Conservation (phyloP, 805 yeast species). For the Lipomyces starkeyi region DNA sequence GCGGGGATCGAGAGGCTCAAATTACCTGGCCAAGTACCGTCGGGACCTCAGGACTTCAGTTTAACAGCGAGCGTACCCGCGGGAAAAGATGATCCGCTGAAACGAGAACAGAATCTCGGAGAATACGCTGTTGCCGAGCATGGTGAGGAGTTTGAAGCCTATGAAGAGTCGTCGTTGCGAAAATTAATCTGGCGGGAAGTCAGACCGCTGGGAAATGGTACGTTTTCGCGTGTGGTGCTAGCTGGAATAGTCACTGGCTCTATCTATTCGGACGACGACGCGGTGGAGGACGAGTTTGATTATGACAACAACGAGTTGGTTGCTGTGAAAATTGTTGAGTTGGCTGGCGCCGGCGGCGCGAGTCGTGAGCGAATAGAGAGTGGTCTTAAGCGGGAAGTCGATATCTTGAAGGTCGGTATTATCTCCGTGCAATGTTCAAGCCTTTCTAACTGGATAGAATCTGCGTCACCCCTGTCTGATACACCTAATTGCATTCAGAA, state of each 20-base stretch:
- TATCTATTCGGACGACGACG: conserved; percentile 11
- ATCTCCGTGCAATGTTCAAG: background rate
- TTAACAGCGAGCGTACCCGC: conserved; percentile 12
- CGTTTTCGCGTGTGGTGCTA: conserved; percentile 50
- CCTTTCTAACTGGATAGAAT: conserved; percentile 13
- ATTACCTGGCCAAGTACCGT: background rate
- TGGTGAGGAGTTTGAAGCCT: conserved; percentile 43
- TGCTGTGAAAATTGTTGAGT: conserved; percentile 73
- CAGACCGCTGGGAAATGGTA: conserved; percentile 49
- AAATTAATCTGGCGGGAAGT: conserved; percentile 45
- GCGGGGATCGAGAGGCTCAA: background rate
- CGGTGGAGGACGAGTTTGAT: conserved; percentile 6
- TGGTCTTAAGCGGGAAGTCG: conserved; percentile 74
- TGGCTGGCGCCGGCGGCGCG: conserved; percentile 51
- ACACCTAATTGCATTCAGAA: conserved; percentile 29
- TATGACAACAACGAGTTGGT: conserved; percentile 45
- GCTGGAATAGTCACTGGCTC: conserved; percentile 40
- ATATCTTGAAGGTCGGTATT: conserved; percentile 54
- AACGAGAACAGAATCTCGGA: conserved; percentile 30
- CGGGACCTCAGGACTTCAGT: background rate
- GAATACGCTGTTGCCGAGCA: conserved; percentile 21
- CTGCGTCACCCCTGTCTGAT: conserved; percentile 34
- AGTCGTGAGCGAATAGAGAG: conserved; percentile 61
- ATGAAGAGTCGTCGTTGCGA: conserved; percentile 37
- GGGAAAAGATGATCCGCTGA: conserved; percentile 16